These are phyloP conservation scores for Bodo saltans DNA, from an alignment of 78 protist species.

Conservation along the genomic window DNA sequence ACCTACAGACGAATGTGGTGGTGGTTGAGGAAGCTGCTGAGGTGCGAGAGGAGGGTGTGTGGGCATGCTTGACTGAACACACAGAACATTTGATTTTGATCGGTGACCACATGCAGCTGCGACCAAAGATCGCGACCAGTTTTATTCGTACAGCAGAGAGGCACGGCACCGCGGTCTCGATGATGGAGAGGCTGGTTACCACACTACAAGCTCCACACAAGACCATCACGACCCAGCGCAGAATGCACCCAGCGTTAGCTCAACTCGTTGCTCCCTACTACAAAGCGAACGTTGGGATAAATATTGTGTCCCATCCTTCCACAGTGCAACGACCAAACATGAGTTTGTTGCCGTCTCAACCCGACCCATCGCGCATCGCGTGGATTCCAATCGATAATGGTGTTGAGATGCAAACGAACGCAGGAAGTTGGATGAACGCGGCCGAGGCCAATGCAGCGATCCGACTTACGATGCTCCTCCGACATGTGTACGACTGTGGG, in stretches of 20 bases:
- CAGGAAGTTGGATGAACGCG: neutral
- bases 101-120: slow-evolving; percentile 86
- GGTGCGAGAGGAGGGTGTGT: slow-evolving; percentile 60
- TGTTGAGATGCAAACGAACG: neutral
- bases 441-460: neutral
- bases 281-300: neutral
- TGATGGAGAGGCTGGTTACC: neutral
- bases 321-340: neutral
- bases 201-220: neutral
- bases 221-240: neutral
- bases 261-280: neutral
- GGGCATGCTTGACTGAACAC: slow-evolving; percentile 38
- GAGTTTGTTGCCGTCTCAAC: neutral
- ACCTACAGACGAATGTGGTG: slow-evolving; percentile 4
- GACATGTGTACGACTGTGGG: too few relatives aligned
- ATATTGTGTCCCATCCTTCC: neutral
- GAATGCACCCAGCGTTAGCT: neutral
- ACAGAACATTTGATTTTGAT: slow-evolving; percentile 66
- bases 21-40: slow-evolving; percentile 65
- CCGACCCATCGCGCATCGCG: neutral
- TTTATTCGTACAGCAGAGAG: neutral
- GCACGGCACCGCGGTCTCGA: neutral
- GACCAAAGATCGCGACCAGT: slow-evolving; percentile 45
- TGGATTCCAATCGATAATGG: neutral
- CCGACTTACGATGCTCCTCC: neutral